Conservation (phyloP, 1,284 basidiomycete genomes). For the Pterula multifida region DNA sequence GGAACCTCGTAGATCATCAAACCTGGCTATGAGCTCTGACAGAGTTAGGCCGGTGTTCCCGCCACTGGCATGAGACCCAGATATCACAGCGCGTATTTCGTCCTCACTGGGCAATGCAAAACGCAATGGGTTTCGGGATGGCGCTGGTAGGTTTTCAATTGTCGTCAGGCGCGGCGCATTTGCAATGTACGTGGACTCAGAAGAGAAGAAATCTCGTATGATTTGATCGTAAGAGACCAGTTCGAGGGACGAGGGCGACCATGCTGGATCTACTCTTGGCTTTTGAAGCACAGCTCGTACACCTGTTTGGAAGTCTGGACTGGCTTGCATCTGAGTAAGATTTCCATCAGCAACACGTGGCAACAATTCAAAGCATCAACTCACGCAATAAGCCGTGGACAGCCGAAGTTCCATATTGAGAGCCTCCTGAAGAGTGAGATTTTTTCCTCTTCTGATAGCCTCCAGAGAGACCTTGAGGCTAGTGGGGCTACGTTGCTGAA, state of each 20-base stretch:
- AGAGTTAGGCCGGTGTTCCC: slow-evolving; percentile 45
- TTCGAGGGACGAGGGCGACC: slow-evolving; percentile 50
- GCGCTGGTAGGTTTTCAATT: slow-evolving; percentile 22
- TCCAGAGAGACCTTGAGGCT: slow-evolving; percentile 79
- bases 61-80: slow-evolving; percentile 41
- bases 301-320: slow-evolving; percentile 66
- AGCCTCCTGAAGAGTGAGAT: slow-evolving; percentile 49
- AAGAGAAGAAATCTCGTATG: slow-evolving; percentile 42
- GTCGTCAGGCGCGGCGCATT: slow-evolving; percentile 37
- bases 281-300: slow-evolving; percentile 72
- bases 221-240: slow-evolving; percentile 48
- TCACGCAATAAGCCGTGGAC: slow-evolving; percentile 71
- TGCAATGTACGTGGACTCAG: slow-evolving; percentile 32
- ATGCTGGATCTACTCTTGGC: slow-evolving; percentile 44
- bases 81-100: slow-evolving; percentile 51
- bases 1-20: slow-evolving; percentile 19
- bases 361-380: slow-evolving; percentile 18
- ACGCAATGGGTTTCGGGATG: slow-evolving; percentile 30
- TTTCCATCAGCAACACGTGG: slow-evolving; percentile 1
- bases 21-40: slow-evolving; percentile 47
- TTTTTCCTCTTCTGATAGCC: slow-evolving; percentile 62
- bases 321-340: neutral
- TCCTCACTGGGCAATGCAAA: slow-evolving; percentile 59
- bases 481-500: slow-evolving; percentile 76
- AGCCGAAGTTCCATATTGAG: slow-evolving; percentile 77